Conservation (phyloP, 306 rosid species). For the Ormosia semicastrata region DNA sequence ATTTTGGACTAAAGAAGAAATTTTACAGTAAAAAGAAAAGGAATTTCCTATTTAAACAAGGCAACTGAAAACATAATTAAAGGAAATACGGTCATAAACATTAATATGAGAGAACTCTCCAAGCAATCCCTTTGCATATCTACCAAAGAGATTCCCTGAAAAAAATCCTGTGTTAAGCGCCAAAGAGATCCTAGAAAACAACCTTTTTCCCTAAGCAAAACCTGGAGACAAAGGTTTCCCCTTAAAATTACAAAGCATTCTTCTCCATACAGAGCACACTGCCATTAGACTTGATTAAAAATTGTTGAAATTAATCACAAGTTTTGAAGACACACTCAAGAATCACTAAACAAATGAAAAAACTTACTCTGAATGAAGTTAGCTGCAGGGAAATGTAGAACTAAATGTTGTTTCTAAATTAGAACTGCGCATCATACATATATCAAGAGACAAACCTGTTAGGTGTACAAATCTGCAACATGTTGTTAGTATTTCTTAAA, state of each 20-base stretch:
- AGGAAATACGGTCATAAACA: no score
- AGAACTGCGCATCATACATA: background rate
- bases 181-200: no score
- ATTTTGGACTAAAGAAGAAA: no score
- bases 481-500: background rate
- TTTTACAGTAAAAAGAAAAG: no score
- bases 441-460: background rate
- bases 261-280: background rate
- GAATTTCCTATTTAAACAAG: no score
- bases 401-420: background rate
- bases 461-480: background rate
- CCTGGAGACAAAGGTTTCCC: background rate
- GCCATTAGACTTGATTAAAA: background rate
- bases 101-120: no score
- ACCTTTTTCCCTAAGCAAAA: no score
- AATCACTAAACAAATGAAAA: constrained; percentile 9
- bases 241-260: background rate
- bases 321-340: background rate
- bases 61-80: no score
- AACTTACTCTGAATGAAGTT: background rate
- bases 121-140: no score
- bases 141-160: no score
- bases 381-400: background rate
- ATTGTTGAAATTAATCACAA: background rate
- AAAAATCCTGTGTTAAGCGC: no score